A percentile compares a stretch with the other conserved stretches of the same genome.
These are phyloP conservation scores for Cymbopogon flexuosus DNA, from an alignment of 202 grass and related monocot genomes.

Conservation along the genomic window DNA sequence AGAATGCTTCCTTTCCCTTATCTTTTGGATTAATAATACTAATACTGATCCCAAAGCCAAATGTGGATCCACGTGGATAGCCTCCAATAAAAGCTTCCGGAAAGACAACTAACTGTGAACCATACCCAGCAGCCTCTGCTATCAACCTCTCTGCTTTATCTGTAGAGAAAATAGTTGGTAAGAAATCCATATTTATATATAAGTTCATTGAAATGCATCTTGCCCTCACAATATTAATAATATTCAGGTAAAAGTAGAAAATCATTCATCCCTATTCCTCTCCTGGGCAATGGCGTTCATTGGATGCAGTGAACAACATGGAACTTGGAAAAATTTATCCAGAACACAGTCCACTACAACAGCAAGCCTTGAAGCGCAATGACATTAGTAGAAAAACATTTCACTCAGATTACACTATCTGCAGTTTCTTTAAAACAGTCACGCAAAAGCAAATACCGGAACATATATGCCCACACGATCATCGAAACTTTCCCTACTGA, in stretches of 20 bases:
- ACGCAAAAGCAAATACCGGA: not conserved
- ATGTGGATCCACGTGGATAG: slow-evolving; percentile 85
- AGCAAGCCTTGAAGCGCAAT: not conserved
- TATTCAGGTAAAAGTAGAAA: not conserved
- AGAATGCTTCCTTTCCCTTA: slow-evolving; percentile 74
- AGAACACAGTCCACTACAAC: not conserved
- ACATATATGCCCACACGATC: not conserved
- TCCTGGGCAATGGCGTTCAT: not conserved
- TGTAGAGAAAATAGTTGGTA: slow-evolving; percentile 27
- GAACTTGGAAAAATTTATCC: not conserved
- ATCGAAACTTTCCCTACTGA: not conserved
- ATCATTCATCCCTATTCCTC: not conserved
- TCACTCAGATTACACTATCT: not conserved
- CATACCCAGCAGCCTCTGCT: slow-evolving; percentile 70
- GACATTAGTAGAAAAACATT: not conserved
- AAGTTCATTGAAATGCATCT: not conserved
- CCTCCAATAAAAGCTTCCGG: slow-evolving; percentile 88
- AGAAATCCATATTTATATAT: not conserved
- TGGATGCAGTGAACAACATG: not conserved
- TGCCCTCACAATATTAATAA: not conserved
- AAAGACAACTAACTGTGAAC: slow-evolving; percentile 85
- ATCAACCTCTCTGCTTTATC: slow-evolving; percentile 90
- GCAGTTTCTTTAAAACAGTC: not conserved
- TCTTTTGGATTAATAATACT: slow-evolving; percentile 42
- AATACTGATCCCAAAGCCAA: slow-evolving; percentile 56